Evolutionary conservation across 257 asterid genomes (phyloP), one percentile per base, ranked within the genome.

Genomic region (Solanum pinnatisectum): DNA sequence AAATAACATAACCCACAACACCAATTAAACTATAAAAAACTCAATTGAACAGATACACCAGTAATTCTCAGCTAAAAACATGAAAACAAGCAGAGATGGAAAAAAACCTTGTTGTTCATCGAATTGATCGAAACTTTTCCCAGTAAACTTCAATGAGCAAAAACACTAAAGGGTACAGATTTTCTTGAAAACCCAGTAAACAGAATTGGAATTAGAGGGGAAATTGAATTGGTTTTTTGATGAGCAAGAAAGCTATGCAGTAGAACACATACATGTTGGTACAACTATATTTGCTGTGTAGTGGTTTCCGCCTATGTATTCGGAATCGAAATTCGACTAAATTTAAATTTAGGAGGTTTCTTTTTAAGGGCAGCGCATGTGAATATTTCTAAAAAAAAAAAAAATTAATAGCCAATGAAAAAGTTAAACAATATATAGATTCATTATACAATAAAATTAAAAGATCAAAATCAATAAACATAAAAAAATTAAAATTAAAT

Each of bases 341-440:
- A 56, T 56, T 56, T 56, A 5, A 52, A 52, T 23, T 23, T 23
- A 23, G 0, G 2, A 63, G 70, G 0, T 9, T 23, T 23, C 9
- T 63, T 63, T 23, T 63, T 65, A 30, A 1, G 1, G 10, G 0
- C 0, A 39, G 22, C 3, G 3, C 27, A 3, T 22, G 27, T 59
- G 27, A 59, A 0, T 3, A 8, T 3, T 6, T 2, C 0, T 0
- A 2, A 0, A 2, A 42, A 42, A 42, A 10, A 0, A 22, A 20
- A 20, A 59, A 59, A 4, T 2, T 56, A 56, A 56, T 56, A 3
- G 2, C 25, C 65, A 56, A 56, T 56, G 11, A 30, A 30, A 25
- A 70, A 70, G 23, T 6, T 6, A 14, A 13, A 32, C 0, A 70
- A 30, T 10, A 23, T 70, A 18, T 6, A 30, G 8, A 33, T 72